Percentiles rank a stretch among this genome's conserved stretches.
These are phyloP conservation scores for Ramaria rubella DNA, from an alignment of 768 basidiomycete species.

Conservation along the genomic window DNA sequence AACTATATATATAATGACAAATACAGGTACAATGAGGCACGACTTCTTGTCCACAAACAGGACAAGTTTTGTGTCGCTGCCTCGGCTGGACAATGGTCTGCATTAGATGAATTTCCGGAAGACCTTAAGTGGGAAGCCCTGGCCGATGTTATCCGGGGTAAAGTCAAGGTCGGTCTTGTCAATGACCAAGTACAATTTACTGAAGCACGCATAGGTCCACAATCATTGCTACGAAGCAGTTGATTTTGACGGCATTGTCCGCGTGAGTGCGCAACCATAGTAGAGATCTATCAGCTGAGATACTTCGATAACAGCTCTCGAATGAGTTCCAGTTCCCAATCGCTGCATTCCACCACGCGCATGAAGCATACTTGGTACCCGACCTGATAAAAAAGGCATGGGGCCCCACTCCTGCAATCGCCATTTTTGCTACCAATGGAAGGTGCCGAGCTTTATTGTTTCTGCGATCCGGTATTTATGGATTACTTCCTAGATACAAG, in stretches of 20 bases:
- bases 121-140: slow-evolving; percentile 30
- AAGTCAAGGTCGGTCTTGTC: slow-evolving; percentile 27
- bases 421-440: slow-evolving; percentile 35
- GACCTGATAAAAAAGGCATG: slow-evolving; percentile 35
- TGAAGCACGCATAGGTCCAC: slow-evolving; percentile 17
- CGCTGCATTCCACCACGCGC: slow-evolving; percentile 36
- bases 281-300: background rate
- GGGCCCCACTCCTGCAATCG: slow-evolving; percentile 40
- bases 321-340: slow-evolving; percentile 38
- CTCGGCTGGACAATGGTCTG: slow-evolving; percentile 48
- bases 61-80: slow-evolving; percentile 59
- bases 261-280: slow-evolving; percentile 18
- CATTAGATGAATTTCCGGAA: slow-evolving; percentile 34
- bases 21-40: slow-evolving; percentile 54
- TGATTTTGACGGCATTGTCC: slow-evolving; percentile 23
- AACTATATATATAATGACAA: no score
- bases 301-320: slow-evolving; percentile 20
- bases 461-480: background rate
- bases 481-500: slow-evolving; percentile 32
- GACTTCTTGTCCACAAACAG: slow-evolving; percentile 56
- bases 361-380: slow-evolving; percentile 48
- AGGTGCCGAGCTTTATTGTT: slow-evolving; percentile 29
- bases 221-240: slow-evolving; percentile 35
- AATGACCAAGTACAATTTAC: no score
- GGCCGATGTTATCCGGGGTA: slow-evolving; percentile 30